Conservation (phyloP, 352 stramenopile species). For the Globisporangium cederbergense region DNA sequence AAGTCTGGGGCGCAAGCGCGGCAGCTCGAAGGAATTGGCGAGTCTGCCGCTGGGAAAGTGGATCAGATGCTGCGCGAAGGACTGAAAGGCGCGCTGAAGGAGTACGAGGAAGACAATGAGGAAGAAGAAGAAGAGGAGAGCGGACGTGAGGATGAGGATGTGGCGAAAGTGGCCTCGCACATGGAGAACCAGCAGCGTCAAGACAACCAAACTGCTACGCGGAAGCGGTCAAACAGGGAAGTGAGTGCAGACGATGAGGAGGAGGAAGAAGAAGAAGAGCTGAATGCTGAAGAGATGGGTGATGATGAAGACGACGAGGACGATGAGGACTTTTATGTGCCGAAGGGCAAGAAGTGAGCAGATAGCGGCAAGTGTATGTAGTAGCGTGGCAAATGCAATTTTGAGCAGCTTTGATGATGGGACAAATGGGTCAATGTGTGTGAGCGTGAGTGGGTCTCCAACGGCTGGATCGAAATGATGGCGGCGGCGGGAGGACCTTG, state of each 20-base stretch:
- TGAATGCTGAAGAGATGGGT: too few species aligned
- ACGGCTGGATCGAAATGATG: conserved; percentile 1
- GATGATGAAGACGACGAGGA: background rate
- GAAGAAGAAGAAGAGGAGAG: conserved; percentile 17
- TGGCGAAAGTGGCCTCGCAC: background rate
- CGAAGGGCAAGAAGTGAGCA: background rate
- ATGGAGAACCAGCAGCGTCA: background rate
- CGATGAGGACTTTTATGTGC: background rate
- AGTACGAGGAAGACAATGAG: conserved; percentile 38
- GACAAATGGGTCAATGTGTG: too few species aligned
- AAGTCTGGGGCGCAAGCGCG: conserved; percentile 55
- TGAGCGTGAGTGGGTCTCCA: background rate
- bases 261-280: conserved; percentile 14
- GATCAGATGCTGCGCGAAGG: conserved; percentile 56
- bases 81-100: conserved; percentile 37
- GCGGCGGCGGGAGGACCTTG: background rate
- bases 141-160: background rate
- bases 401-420: too few species aligned
- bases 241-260: background rate
- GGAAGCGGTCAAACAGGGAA: background rate
- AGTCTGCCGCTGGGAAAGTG: conserved; percentile 49
- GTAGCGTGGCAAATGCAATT: too few species aligned
- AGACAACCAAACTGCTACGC: background rate
- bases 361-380: too few species aligned
- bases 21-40: conserved; percentile 44